Evolutionary conservation across 2,329 filamentous ascomycete genomes (phyloP), one percentile per base, ranked within the genome.

Genomic region (Sarocladium brachiariae): DNA sequence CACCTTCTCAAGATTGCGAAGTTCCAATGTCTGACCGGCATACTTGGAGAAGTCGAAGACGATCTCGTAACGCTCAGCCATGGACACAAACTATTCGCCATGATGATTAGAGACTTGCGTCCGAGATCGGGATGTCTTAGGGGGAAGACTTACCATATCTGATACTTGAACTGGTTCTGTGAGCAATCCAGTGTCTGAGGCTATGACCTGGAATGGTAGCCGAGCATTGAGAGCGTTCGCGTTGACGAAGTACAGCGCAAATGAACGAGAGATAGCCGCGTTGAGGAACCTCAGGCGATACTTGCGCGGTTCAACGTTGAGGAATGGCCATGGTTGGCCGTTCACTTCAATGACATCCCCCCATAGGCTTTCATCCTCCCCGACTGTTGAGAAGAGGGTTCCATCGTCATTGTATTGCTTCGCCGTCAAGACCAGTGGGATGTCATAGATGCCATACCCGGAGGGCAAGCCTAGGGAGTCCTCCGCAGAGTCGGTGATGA

Each of bases 271-370:
- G 48, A 76, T 57, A n/a, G 72, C 68, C 9, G 72, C 70, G 59
- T 81, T 72, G 25, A 79, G 68, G 51, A 81, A 59, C 2, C 78
- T 66, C 55, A 83, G 72, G 16, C 78, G 75, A 61, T 83, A 82
- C 59, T 81, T 81, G 58, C 78, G 72, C 6, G 76, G 77, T 61
- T 83, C 75, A 4, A 81, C 78, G n/a, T 71, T 68, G 9, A 80
- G 56, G 54, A 70, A 81, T 2, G 79, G 79, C 78, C 78, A 83
- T 2, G 78, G 78, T 54, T 77, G 72, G 2, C 74, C 74, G 56
- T 82, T 81, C 52, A 81, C 77, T 37, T 80, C 71, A 49, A 81
- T 78, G 2, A 78, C 63, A 56, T 82, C 78, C 31, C 78, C 78
- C 58, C 71, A 80, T 13, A 79, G 65, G 54, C 70, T 75, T 16